Conservation (phyloP, 2,329 filamentous ascomycete genomes). For the Stemphylium beticola region DNA sequence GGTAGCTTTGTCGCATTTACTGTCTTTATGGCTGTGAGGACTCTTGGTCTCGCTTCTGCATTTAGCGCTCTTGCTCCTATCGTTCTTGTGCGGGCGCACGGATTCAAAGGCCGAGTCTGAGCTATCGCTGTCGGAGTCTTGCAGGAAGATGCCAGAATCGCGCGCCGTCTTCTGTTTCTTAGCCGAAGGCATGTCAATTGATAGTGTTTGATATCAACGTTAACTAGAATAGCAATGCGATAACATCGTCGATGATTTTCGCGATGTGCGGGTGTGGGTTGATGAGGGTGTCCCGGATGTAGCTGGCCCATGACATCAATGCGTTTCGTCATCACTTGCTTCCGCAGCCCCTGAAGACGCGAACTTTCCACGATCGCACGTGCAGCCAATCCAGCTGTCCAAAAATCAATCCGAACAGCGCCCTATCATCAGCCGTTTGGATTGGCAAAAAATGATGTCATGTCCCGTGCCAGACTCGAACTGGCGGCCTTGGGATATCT, state of each 20-base stretch:
- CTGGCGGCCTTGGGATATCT: constrained; percentile 39
- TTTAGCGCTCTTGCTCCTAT: neutral
- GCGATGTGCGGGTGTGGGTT: neutral
- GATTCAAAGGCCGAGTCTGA: constrained; percentile 10
- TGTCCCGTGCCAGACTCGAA: constrained; percentile 37
- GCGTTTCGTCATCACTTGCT: constrained; percentile 10
- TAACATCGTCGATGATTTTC: neutral
- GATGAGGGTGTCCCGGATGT: neutral
- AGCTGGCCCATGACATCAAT: constrained; percentile 13
- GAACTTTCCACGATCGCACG: constrained; percentile 14
- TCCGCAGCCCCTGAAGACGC: constrained; percentile 6
- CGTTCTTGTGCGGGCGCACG: neutral
- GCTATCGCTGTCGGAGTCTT: constrained; percentile 9
- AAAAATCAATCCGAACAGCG: too few species aligned
- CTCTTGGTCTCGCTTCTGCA: neutral
- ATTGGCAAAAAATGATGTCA: constrained; percentile 1
- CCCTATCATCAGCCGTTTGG: too few species aligned
- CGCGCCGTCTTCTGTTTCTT: constrained; percentile 17
- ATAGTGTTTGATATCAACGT: neutral
- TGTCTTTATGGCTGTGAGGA: neutral
- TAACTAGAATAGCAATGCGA: neutral
- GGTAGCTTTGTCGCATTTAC: neutral
- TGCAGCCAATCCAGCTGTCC: neutral
- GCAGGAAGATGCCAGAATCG: constrained; percentile 8
- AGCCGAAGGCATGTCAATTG: constrained; percentile 12